Conservation (phyloP, 2,329 filamentous ascomycete genomes). For the Monosporascus sp. region DNA sequence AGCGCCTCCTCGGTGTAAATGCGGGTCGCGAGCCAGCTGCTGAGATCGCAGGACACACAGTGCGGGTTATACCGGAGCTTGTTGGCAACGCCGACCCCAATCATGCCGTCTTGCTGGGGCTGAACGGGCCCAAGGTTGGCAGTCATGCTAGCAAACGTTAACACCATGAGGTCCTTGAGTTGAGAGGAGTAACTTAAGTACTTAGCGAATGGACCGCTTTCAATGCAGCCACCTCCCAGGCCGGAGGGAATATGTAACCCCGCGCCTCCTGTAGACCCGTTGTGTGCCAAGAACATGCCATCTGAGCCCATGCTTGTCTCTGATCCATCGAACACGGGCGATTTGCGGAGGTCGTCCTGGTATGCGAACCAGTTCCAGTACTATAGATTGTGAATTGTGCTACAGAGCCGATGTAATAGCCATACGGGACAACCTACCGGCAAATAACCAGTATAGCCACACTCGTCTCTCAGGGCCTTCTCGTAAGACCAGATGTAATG, state of each 20-base stretch:
- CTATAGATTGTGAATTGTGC: slow-evolving; percentile 9
- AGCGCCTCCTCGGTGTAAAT: no score
- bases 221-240: slow-evolving; percentile 41
- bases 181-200: slow-evolving; percentile 8
- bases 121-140: slow-evolving; percentile 28
- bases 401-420: neutral
- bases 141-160: slow-evolving; percentile 24
- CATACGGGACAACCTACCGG: slow-evolving; percentile 10
- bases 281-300: slow-evolving; percentile 21
- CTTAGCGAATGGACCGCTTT: slow-evolving; percentile 46
- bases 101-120: no score
- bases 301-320: slow-evolving; percentile 37
- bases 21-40: no score
- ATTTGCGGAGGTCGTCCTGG: slow-evolving; percentile 33
- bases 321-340: slow-evolving; percentile 44
- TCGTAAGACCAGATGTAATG: slow-evolving; percentile 23
- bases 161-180: neutral
- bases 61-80: no score
- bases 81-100: no score
- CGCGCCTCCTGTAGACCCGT: neutral
- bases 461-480: slow-evolving; percentile 23
- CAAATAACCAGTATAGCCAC: slow-evolving; percentile 22
- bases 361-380: slow-evolving; percentile 41
- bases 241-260: slow-evolving; percentile 1
- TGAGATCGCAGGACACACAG: no score